A percentile compares a stretch with the other conserved stretches of the same genome.
These are phyloP conservation scores for Rhizopogon sp. DNA, from an alignment of 768 basidiomycete genomes.

Conservation along the genomic window DNA sequence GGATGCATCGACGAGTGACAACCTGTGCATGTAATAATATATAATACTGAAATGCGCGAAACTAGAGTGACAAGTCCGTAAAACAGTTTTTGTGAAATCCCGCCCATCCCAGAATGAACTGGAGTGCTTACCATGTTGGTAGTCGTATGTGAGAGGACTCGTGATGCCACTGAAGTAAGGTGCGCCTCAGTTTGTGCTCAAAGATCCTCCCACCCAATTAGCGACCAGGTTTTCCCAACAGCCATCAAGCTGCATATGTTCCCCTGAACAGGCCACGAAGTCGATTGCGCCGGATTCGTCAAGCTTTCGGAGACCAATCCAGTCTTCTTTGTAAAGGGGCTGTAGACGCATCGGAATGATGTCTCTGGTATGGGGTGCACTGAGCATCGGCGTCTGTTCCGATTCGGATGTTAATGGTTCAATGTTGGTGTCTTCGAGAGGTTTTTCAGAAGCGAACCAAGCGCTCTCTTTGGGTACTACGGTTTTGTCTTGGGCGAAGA, in stretches of 20 bases:
- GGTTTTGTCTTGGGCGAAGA: slow-evolving; percentile 71
- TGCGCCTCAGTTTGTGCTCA: neutral
- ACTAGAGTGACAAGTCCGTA: too few relatives aligned
- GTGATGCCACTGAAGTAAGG: too few relatives aligned
- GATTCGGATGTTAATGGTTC: neutral
- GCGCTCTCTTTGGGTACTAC: slow-evolving; percentile 81
- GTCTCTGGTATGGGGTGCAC: slow-evolving; percentile 13
- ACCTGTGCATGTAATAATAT: too few relatives aligned
- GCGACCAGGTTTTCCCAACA: slow-evolving; percentile 57
- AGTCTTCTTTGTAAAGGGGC: slow-evolving; percentile 70
- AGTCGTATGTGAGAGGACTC: too few relatives aligned
- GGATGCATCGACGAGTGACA: too few relatives aligned
- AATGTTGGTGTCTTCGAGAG: slow-evolving; percentile 14
- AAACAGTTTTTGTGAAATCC: too few relatives aligned
- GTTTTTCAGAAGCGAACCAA: slow-evolving; percentile 78
- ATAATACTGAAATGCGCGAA: too few relatives aligned
- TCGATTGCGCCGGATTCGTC: slow-evolving; percentile 61
- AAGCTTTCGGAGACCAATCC: slow-evolving; percentile 71
- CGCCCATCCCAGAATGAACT: too few relatives aligned
- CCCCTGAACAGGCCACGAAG: slow-evolving; percentile 60
- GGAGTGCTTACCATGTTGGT: too few relatives aligned
- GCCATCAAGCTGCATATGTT: slow-evolving; percentile 67
- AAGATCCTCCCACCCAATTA: slow-evolving; percentile 33
- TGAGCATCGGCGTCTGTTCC: slow-evolving; percentile 9
- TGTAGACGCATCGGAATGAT: slow-evolving; percentile 72